Percentiles rank a stretch among this genome's conserved stretches.
These are phyloP conservation scores for Posidonia oceanica DNA, from an alignment of 116 monocot genomes.

Conservation along the genomic window DNA sequence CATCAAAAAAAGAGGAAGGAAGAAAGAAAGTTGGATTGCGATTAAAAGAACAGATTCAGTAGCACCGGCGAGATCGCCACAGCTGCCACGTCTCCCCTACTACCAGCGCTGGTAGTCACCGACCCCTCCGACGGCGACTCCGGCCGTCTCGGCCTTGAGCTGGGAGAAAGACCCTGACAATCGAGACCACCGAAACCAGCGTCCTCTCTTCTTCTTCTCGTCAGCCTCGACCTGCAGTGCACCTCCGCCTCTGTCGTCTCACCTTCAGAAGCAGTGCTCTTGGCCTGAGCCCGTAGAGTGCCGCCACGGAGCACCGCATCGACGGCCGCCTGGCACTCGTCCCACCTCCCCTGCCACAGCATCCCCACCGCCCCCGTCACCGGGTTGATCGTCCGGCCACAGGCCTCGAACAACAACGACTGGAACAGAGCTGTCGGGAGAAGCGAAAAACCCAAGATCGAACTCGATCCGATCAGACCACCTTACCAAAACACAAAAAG, in stretches of 20 bases:
- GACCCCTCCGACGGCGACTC: conserved; percentile 7
- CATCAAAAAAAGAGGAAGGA: too few relatives aligned
- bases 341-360: conserved; percentile 22
- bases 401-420: conserved; percentile 30
- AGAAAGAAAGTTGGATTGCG: too few relatives aligned
- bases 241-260: background rate
- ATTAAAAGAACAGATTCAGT: conserved; percentile 9
- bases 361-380: conserved; percentile 33
- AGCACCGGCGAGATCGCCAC: conserved; percentile 6
- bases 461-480: background rate
- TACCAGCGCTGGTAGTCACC: conserved; percentile 12
- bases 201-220: too few relatives aligned
- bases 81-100: background rate
- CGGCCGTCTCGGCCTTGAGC: conserved; percentile 4
- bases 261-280: background rate
- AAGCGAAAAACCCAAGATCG: background rate
- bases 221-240: too few relatives aligned
- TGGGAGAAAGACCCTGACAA: background rate
- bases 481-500: background rate
- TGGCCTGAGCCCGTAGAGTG: background rate
- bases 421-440: conserved; percentile 18
- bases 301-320: conserved; percentile 24
- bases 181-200: too few relatives aligned
- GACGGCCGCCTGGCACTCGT: conserved; percentile 26
- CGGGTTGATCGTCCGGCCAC: conserved; percentile 31